Conservation (phyloP, 2,329 filamentous ascomycete genomes). For the Ophiostoma sp. region DNA sequence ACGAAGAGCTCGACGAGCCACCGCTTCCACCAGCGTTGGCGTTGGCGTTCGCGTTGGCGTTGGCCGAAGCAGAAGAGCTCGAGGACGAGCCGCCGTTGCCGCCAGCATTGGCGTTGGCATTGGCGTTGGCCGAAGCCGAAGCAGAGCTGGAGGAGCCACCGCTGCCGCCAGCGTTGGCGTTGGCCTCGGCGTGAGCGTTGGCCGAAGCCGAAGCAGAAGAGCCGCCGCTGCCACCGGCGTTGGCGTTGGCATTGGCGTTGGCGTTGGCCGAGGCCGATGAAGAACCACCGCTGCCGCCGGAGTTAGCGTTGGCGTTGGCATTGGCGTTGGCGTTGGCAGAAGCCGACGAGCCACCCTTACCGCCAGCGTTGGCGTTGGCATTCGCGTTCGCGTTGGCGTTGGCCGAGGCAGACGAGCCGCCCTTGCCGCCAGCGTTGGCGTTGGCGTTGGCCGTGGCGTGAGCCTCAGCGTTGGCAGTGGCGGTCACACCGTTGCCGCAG, state of each 20-base stretch:
- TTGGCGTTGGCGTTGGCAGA: conserved; percentile 1
- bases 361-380: conserved; percentile 11
- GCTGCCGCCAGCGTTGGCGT: neutral
- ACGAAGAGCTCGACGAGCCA: neutral
- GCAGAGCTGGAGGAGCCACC: neutral
- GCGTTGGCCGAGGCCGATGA: neutral
- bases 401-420: conserved; percentile 3
- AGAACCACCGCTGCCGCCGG: neutral
- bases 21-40: neutral
- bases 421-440: neutral
- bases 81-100: conserved; percentile 13
- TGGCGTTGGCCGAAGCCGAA: conserved; percentile 18
- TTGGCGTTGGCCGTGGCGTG: conserved; percentile 11
- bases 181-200: neutral
- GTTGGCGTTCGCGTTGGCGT: neutral
- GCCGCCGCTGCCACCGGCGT: conserved; percentile 1
- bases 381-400: neutral
- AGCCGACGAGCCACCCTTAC: neutral
- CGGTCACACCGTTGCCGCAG: conserved; percentile 30
- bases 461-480: conserved; percentile 19
- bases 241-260: neutral
- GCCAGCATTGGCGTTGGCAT: conserved; percentile 7
- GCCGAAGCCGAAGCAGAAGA: neutral
- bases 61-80: neutral
- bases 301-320: neutral